These are phyloP conservation scores for Ascochyta lentis DNA, from an alignment of 2,329 filamentous ascomycete species.

Conservation along the genomic window DNA sequence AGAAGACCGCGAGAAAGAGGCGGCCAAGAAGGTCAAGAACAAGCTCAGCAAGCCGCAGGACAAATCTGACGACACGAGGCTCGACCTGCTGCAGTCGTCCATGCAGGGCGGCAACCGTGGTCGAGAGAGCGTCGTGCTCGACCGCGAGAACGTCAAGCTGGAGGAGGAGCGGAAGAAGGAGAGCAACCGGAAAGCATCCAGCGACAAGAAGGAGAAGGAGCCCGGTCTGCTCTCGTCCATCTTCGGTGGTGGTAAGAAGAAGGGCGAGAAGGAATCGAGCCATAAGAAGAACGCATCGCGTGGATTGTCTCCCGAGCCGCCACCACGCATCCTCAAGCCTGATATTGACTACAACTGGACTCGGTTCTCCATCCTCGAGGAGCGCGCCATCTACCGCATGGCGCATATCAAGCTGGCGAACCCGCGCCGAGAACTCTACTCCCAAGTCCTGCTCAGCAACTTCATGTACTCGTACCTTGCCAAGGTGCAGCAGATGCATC, in stretches of 20 bases:
- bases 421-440: constrained; percentile 86
- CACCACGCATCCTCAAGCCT: constrained; percentile 74
- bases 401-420: constrained; percentile 99
- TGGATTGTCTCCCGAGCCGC: constrained; percentile 77
- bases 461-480: constrained; percentile 99
- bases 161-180: constrained; percentile 86
- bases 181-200: constrained; percentile 71
- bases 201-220: constrained; percentile 89
- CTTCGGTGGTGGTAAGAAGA: constrained; percentile 90
- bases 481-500: constrained; percentile 98
- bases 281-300: constrained; percentile 76
- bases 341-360: constrained; percentile 98
- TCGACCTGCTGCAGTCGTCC: constrained; percentile 87
- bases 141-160: constrained; percentile 77
- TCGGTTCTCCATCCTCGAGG: constrained; percentile 91
- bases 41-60: constrained; percentile 70
- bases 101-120: constrained; percentile 71
- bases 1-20: constrained; percentile 49
- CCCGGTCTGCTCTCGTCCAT: constrained; percentile 87
- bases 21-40: constrained; percentile 58
- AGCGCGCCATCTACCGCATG: constrained; percentile 97
- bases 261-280: constrained; percentile 74
- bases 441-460: constrained; percentile 95
- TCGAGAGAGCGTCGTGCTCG: constrained; percentile 83
- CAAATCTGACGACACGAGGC: constrained; percentile 72